These are phyloP conservation scores for Phytopythium litorale DNA, from an alignment of 352 stramenopile species.

Conservation along the genomic window DNA sequence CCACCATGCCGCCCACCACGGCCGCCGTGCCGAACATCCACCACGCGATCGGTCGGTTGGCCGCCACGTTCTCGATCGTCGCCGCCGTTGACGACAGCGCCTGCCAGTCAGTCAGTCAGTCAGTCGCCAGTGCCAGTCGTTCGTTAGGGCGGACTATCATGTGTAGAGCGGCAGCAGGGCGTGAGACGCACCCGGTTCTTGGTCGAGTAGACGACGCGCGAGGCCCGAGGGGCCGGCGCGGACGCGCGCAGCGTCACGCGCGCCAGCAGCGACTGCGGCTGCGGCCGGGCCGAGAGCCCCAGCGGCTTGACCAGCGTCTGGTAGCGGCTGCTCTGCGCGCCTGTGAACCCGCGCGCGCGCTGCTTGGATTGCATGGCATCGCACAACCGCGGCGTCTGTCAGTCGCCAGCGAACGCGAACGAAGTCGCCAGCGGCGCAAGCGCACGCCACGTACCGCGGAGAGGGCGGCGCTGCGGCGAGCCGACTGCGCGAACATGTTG, in stretches of 20 bases:
- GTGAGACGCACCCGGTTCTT: constrained; percentile 55
- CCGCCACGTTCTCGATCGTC: constrained; percentile 77
- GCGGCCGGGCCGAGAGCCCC: constrained; percentile 19
- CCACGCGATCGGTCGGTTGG: constrained; percentile 86
- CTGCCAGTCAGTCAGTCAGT: constrained; percentile 8
- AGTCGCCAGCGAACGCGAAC: constrained; percentile 1
- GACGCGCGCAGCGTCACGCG: constrained; percentile 20
- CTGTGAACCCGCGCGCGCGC: constrained; percentile 10
- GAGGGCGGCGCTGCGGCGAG: constrained; percentile 26
- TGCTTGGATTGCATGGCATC: neutral
- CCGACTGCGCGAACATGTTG: constrained; percentile 38
- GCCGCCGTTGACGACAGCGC: constrained; percentile 48
- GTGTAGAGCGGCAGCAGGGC: neutral
- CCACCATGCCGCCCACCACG: constrained; percentile 96
- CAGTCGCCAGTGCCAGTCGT: neutral
- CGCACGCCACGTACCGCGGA: constrained; percentile 10
- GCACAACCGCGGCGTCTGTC: neutral
- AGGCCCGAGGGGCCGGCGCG: constrained; percentile 15
- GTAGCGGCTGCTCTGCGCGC: constrained; percentile 34
- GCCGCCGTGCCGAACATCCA: constrained; percentile 95
- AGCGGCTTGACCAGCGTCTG: constrained; percentile 57
- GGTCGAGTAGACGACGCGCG: constrained; percentile 60
- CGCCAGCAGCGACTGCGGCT: constrained; percentile 29
- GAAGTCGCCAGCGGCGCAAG: neutral
- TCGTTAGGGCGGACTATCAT: neutral